These are phyloP conservation scores for Verbascum thapsus DNA, from an alignment of 257 asterid genomes.

Conservation along the genomic window DNA sequence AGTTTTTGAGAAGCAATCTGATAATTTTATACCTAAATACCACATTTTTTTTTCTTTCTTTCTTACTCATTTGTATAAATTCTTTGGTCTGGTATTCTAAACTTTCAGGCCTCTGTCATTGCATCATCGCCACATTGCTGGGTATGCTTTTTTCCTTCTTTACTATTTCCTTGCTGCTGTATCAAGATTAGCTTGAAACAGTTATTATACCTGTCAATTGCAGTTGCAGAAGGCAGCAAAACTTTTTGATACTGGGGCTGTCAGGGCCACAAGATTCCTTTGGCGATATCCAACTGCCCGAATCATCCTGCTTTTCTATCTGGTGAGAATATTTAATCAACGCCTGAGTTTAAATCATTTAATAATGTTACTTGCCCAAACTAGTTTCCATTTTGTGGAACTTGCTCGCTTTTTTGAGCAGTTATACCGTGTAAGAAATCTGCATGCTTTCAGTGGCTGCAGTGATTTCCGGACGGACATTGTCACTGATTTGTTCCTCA, in stretches of 20 bases:
- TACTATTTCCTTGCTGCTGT: conserved; percentile 24
- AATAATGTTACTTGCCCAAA: background rate
- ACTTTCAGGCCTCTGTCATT: conserved; percentile 91
- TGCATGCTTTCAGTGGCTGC: background rate
- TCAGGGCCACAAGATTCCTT: conserved; percentile 92
- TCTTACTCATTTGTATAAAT: conserved; percentile 18
- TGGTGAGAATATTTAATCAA: conserved; percentile 60
- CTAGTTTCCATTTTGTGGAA: too few relatives aligned
- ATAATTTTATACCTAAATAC: conserved; percentile 15
- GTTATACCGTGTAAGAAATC: background rate
- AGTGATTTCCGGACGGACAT: background rate
- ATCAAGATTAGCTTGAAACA: conserved; percentile 21
- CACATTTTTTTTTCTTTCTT: conserved; percentile 19
- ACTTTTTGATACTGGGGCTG: conserved; percentile 90
- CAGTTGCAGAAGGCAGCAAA: conserved; percentile 98
- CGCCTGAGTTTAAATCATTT: conserved; percentile 19
- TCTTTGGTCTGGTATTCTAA: conserved; percentile 33
- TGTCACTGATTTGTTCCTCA: conserved; percentile 3
- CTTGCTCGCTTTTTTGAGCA: too few relatives aligned
- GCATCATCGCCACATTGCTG: conserved; percentile 88
- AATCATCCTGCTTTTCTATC: conserved; percentile 79
- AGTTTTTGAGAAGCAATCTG: conserved; percentile 16
- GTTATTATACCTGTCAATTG: conserved; percentile 30
- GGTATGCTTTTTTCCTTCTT: conserved; percentile 26
- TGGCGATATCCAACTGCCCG: conserved; percentile 99